Conservation (phyloP, 1,139 yeast genomes). For the Saccharomyces hybrid region DNA sequence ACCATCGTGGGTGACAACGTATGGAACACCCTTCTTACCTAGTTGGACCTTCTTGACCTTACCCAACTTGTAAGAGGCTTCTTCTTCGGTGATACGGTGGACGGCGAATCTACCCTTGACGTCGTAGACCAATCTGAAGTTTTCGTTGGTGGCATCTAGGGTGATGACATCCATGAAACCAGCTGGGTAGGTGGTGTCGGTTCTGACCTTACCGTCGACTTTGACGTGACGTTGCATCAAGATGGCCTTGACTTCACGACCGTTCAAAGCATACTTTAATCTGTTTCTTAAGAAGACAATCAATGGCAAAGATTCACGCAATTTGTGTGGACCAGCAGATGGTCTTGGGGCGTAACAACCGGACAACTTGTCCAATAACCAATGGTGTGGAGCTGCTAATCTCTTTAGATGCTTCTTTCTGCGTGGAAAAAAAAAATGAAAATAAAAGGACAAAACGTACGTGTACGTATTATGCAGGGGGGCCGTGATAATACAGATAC, state of each 20-base stretch:
- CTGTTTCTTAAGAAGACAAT: constrained; percentile 98
- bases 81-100: constrained; percentile 98
- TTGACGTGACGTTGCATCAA: constrained; percentile 98
- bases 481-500: neutral
- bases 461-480: neutral
- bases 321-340: constrained; percentile 99
- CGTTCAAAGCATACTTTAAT: constrained; percentile 98
- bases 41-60: constrained; percentile 96
- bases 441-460: neutral
- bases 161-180: constrained; percentile 99
- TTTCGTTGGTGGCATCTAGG: constrained; percentile 95
- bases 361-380: constrained; percentile 99
- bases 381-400: constrained; percentile 99
- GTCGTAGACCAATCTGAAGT: constrained; percentile 97
- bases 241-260: constrained; percentile 98
- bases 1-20: constrained; percentile 98
- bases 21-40: constrained; percentile 97
- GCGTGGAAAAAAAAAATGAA: constrained; percentile 5
- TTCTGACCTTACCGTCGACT: constrained; percentile 99
- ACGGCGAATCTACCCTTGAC: constrained; percentile 98
- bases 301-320: constrained; percentile 97
- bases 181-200: constrained; percentile 97
- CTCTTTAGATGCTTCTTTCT: constrained; percentile 96
- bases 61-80: constrained; percentile 95
- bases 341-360: constrained; percentile 99